Evolutionary conservation across 345 rosid species (phyloP), one percentile per base, ranked within the genome.

Genomic region (Populus tremula): DNA sequence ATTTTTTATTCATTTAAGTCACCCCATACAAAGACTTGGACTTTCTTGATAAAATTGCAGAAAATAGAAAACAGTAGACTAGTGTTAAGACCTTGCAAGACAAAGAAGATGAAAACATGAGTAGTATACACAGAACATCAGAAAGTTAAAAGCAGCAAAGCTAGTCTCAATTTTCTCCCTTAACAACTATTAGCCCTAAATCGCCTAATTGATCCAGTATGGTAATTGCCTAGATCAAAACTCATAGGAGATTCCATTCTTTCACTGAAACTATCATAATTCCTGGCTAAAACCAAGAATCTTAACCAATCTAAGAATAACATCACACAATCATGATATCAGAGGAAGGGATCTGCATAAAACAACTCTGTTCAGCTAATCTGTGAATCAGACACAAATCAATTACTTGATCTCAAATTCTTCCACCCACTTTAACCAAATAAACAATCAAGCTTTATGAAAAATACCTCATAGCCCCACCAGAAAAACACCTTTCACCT

Each of bases 301-400:
- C 25, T 61, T 8, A 41, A 45, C 23, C 49, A 25, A 74, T 41
- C 66, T 18, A 54, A 53, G 47, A 67, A 45, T 13, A 23, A n/a
- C n/a, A 31, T 20, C 50, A 27, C 23, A 64, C 11, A 45, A 25
- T 31, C 5, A 53, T 29, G 66, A 66, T 35, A 31, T 54, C 47
- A 29, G 29, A 38, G 29, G 61, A 11, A 71, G 20, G 72, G 83
- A 80, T 75, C 79, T 80, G 54, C 53, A 29, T 16, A 68, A 68
- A 33, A 59, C 61, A 29, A 14, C 3, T 72, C 50, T 23, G 33
- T 11, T n/a, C 49, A 10, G 72, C 56, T 20, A 53, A 21, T 38
- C 49, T 36, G n/a, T 43, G 63, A 69, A 61, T 59, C 47, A 2
- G 13, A 21, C 47, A 70, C 33, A 61, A 43, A 77, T 14, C 35